These are phyloP conservation scores for Amanita subjunquillea DNA, from an alignment of 768 basidiomycete species.

Conservation along the genomic window DNA sequence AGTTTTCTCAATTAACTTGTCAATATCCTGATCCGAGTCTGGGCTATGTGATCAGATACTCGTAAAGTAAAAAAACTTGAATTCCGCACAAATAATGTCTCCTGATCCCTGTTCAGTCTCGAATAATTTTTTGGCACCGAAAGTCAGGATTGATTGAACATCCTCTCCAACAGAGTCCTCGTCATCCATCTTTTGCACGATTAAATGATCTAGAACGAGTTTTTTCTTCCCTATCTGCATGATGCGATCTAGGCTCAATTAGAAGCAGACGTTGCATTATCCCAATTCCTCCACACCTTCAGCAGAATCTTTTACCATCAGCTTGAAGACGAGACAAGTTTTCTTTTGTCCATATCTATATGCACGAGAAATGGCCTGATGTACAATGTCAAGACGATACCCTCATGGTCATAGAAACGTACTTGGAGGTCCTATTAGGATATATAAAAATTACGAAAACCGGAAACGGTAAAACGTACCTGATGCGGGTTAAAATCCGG, in stretches of 20 bases:
- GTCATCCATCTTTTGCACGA: constrained; percentile 93
- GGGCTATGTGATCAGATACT: background rate
- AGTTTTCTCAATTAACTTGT: constrained; percentile 79
- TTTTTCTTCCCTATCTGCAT: constrained; percentile 94
- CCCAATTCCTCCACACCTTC: constrained; percentile 43
- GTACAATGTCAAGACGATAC: constrained; percentile 1
- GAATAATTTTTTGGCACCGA: constrained; percentile 82
- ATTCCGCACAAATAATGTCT: constrained; percentile 58
- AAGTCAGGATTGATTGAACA: constrained; percentile 82
- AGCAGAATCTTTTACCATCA: constrained; percentile 92
- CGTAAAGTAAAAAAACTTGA: background rate
- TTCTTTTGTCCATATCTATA: constrained; percentile 95
- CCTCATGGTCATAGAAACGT: constrained; percentile 12
- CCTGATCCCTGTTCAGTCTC: constrained; percentile 47
- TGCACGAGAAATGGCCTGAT: constrained; percentile 85
- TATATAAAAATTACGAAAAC: background rate
- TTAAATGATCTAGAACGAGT: constrained; percentile 86
- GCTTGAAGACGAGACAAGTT: constrained; percentile 88
- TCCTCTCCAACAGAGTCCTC: constrained; percentile 63
- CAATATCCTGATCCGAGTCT: constrained; percentile 79
- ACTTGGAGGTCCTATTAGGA: constrained; percentile 72
- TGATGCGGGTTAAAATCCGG: constrained; percentile 99
- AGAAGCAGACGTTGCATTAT: background rate
- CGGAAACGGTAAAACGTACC: constrained; percentile 26
- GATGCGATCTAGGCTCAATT: constrained; percentile 62